Conservation (phyloP, 1,284 basidiomycete genomes). For the Peniophora sp. region DNA sequence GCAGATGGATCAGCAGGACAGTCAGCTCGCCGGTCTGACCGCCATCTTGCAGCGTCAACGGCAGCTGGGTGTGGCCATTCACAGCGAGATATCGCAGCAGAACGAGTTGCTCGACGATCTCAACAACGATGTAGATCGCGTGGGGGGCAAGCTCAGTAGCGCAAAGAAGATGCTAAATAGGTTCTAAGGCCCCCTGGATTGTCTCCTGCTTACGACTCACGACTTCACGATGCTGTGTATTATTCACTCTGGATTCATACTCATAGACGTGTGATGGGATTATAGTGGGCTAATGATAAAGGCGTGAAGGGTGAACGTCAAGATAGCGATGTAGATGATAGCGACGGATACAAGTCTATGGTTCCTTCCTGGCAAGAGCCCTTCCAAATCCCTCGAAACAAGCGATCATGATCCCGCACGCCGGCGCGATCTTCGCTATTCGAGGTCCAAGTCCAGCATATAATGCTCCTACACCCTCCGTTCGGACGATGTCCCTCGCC, state of each 20-base stretch:
- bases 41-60: slow-evolving; percentile 82
- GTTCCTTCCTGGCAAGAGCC: slow-evolving; percentile 29
- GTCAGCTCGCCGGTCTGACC: slow-evolving; percentile 71
- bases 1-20: slow-evolving; percentile 81
- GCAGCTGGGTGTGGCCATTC: slow-evolving; percentile 84
- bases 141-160: slow-evolving; percentile 68
- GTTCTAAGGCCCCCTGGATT: slow-evolving; percentile 27
- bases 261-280: slow-evolving; percentile 11
- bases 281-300: slow-evolving; percentile 10
- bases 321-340: slow-evolving; percentile 5
- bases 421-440: slow-evolving; percentile 95
- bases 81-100: slow-evolving; percentile 77
- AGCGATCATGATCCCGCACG: slow-evolving; percentile 96
- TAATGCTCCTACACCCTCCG: slow-evolving; percentile 74
- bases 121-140: slow-evolving; percentile 63
- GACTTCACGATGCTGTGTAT: slow-evolving; percentile 1
- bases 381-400: slow-evolving; percentile 79
- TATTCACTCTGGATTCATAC: not conserved
- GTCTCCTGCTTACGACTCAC: slow-evolving; percentile 4
- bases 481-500: slow-evolving; percentile 61
- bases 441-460: slow-evolving; percentile 86
- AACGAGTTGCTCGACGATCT: slow-evolving; percentile 83
- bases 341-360: slow-evolving; percentile 7
- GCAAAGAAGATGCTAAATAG: slow-evolving; percentile 79
- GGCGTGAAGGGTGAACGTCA: not conserved